Evolutionary conservation across 1,284 basidiomycete species (phyloP).

Genomic region (Ustilago lituana): DNA sequence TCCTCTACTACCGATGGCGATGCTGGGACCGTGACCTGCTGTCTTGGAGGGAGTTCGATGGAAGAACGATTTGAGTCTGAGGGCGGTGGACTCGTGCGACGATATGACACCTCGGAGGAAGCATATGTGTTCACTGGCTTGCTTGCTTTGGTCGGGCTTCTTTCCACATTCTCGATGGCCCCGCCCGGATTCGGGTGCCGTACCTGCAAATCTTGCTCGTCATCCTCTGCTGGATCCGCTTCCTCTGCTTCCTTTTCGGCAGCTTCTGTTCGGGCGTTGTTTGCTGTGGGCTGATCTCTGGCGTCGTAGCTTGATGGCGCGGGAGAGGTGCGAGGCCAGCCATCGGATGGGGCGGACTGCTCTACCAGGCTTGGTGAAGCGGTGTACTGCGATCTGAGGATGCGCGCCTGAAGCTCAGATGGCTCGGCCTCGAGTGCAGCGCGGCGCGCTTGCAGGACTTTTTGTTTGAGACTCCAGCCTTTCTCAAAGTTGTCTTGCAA

Average conservation of each 20-base stretch:
- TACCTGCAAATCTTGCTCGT: slow-evolving; percentile 20
- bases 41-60: neutral
- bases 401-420: slow-evolving; percentile 32
- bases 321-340: slow-evolving; percentile 21
- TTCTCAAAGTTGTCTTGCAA: slow-evolving; percentile 44
- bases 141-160: slow-evolving; percentile 19
- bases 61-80: neutral
- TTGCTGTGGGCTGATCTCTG: neutral
- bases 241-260: neutral
- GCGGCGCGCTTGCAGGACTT: slow-evolving; percentile 17
- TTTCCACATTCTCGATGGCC: slow-evolving; percentile 10
- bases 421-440: slow-evolving; percentile 20
- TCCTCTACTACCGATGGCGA: slow-evolving; percentile 28
- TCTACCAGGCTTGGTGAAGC: slow-evolving; percentile 20
- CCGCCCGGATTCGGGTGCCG: slow-evolving; percentile 26
- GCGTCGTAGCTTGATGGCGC: neutral
- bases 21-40: neutral
- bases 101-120: slow-evolving; percentile 1
- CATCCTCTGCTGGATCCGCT: too few species aligned
- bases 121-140: slow-evolving; percentile 2
- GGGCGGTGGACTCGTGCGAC: neutral
- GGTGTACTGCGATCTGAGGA: slow-evolving; percentile 33
- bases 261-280: neutral
- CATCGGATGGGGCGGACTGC: slow-evolving; percentile 31
- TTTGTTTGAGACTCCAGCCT: slow-evolving; percentile 33